Conservation (phyloP, 2,329 filamentous ascomycete species). For the Colletotrichum kahawae region DNA sequence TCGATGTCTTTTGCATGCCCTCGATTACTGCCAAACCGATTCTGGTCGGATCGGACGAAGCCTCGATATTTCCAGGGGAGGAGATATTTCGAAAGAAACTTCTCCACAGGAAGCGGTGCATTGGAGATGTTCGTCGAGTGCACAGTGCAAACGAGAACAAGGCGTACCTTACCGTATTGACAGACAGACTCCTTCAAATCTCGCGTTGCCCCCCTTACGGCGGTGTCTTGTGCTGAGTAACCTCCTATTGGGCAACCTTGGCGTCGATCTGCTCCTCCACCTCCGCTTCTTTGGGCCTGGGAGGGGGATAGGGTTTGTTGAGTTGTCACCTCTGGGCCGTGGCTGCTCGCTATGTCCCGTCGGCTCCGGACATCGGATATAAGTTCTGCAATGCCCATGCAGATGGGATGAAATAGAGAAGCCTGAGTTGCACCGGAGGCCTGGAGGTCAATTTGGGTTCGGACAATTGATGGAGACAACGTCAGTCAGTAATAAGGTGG, state of each 20-base stretch:
- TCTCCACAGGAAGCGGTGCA: neutral
- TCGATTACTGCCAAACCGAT: neutral
- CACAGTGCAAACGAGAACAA: neutral
- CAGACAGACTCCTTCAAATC: neutral
- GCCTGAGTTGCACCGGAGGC: neutral
- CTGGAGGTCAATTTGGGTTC: neutral
- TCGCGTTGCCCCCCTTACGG: neutral
- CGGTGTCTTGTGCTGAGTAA: neutral
- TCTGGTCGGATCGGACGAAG: neutral
- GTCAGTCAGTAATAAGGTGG: neutral
- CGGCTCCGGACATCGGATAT: neutral
- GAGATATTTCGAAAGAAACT: neutral
- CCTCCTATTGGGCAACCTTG: neutral
- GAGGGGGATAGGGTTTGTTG: neutral
- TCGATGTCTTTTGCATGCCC: neutral
- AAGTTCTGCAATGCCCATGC: neutral
- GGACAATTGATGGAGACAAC: neutral
- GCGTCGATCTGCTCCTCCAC: neutral
- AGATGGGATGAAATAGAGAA: neutral
- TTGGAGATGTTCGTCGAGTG: neutral
- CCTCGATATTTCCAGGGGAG: neutral
- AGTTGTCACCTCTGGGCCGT: neutral
- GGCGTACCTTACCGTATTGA: neutral
- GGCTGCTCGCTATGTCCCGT: neutral
- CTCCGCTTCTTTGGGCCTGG: neutral